Conservation (phyloP, 2,329 filamentous ascomycete genomes). For the Stromatinia cepivora region DNA sequence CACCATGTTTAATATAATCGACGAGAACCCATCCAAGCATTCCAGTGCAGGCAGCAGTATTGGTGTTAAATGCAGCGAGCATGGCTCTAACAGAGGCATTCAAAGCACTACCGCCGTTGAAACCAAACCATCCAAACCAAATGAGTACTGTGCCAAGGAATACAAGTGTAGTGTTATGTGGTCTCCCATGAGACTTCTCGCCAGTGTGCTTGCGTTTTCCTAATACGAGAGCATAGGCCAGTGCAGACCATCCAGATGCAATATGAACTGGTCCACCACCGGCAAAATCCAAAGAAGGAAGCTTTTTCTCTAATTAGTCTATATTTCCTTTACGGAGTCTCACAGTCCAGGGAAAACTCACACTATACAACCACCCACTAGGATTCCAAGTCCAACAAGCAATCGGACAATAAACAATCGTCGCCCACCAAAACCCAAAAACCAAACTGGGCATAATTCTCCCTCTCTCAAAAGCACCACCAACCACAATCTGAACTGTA, state of each 20-base stretch:
- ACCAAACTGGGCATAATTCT: conserved; percentile 63
- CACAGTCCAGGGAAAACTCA: background rate
- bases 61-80: conserved; percentile 59
- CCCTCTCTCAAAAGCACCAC: conserved; percentile 60
- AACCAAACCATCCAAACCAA: conserved; percentile 62
- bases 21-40: conserved; percentile 55
- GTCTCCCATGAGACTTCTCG: conserved; percentile 52
- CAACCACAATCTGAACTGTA: conserved; percentile 64
- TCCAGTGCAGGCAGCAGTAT: conserved; percentile 56
- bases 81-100: conserved; percentile 55
- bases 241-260: conserved; percentile 60
- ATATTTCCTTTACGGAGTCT: background rate
- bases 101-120: conserved; percentile 53
- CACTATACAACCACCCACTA: conserved; percentile 63
- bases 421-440: conserved; percentile 64
- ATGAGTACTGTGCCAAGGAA: conserved; percentile 64
- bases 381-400: conserved; percentile 68
- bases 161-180: conserved; percentile 64
- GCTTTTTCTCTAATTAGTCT: conserved; percentile 26
- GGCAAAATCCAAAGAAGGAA: conserved; percentile 46
- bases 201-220: conserved; percentile 55
- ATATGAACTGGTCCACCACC: conserved; percentile 61
- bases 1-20: conserved; percentile 50
- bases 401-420: conserved; percentile 63
- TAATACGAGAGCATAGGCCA: conserved; percentile 63